Evolutionary conservation across 768 basidiomycete genomes (phyloP), one percentile per base, ranked within the genome.

Genomic region (Mycena alexandri): DNA sequence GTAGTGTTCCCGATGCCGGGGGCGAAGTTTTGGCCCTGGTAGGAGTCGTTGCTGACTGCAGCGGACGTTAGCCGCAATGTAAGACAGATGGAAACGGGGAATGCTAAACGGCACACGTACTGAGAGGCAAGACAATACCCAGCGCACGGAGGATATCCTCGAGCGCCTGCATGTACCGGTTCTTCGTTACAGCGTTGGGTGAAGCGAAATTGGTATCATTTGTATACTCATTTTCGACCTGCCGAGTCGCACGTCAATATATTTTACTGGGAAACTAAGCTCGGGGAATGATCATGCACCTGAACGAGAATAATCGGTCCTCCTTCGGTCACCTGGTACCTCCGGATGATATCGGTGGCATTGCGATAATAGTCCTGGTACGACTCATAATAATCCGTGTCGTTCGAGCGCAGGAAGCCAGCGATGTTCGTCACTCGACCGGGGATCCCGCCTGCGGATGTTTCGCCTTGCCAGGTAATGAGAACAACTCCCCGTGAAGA

Each of bases 341-440:
- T 42, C 42, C 57, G 57, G 29, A 65, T 65, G 17, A 59, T 59
- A 46, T 65, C 64, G 33, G 64, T 59, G 13, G 64, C 64, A 47
- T 56, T 65, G 42, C 64, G 64, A 60, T 65, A 65, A 59, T 65
- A 65, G 50, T 65, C 64, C 57, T 65, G 64, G 51, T 65, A 65
- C 46, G 64, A 59, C 43, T 65, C 64, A 24, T 59, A 65, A 42
- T 53, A 65, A 41, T 65, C 64, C 42, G 64, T 52, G 64, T 65
- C 64, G 50, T 65, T 65, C 34, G 64, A 65, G 51, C 64, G 64
- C 38, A 65, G 57, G 64, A 65, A 65, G 42, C 64, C 64, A 14
- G 64, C 64, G 11, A 65, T 65, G 43, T 65, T 65, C 29, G 64
- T 65, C 29, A 65, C 64, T 36, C 64, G 64, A 16, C 64, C 64